Evolutionary conservation across 768 basidiomycete species (phyloP).

Genomic region (Agaricus sinodeliciosus): DNA sequence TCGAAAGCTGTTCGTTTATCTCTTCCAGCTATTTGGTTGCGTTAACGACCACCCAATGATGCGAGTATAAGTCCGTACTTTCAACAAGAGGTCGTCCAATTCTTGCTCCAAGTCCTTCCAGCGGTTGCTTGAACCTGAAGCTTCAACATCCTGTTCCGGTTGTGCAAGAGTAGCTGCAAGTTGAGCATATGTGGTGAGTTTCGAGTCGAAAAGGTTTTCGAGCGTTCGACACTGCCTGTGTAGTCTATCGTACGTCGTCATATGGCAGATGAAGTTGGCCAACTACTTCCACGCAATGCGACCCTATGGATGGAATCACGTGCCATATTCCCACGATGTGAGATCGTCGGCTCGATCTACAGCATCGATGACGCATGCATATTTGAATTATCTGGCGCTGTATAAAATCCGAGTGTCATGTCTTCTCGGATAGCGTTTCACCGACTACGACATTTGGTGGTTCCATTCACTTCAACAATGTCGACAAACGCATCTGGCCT

Average conservation of each 20-base stretch:
- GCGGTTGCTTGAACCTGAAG: constrained; percentile 61
- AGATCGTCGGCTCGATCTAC: not conserved
- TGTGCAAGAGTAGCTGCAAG: constrained; percentile 63
- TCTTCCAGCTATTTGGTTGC: constrained; percentile 61
- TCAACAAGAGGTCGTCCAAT: constrained; percentile 77
- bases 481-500: constrained; percentile 27
- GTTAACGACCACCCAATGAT: constrained; percentile 4
- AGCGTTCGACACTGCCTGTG: constrained; percentile 90
- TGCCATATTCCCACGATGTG: not conserved
- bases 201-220: constrained; percentile 87
- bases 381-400: too few species aligned
- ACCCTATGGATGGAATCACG: not conserved
- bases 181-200: constrained; percentile 86
- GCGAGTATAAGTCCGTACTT: constrained; percentile 41
- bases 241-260: constrained; percentile 82
- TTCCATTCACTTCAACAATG: constrained; percentile 8
- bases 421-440: not conserved
- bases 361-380: not conserved
- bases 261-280: constrained; percentile 19
- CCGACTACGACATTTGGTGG: not conserved
- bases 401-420: not conserved
- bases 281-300: not conserved
- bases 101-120: constrained; percentile 84
- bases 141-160: constrained; percentile 56
- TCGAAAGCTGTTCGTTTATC: constrained; percentile 74